Percentiles rank a stretch among this genome's conserved stretches.
Conservation (phyloP, 139 green algal genomes). For the Tetradesmus obliquus region DNA sequence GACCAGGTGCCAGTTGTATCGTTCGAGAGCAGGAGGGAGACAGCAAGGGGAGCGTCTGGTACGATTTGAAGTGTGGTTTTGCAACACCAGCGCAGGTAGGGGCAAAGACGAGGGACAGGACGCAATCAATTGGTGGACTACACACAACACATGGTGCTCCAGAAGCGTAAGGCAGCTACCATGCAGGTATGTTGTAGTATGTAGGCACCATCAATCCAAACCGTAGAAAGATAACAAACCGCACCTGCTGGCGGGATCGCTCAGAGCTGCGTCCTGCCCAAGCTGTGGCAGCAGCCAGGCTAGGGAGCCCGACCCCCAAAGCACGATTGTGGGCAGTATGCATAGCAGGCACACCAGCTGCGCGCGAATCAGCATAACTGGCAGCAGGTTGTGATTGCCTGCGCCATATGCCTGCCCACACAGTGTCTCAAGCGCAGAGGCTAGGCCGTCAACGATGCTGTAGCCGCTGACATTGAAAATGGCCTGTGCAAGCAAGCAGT, state of each 20-base stretch:
- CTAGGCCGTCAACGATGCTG: slow-evolving; percentile 25
- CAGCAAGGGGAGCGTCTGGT: neutral
- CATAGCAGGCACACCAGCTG: slow-evolving; percentile 37
- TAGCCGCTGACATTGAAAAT: slow-evolving; percentile 33
- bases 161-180: too few species aligned
- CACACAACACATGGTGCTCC: neutral
- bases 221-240: neutral
- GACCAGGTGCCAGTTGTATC: too few species aligned
- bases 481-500: neutral
- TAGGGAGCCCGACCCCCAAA: neutral
- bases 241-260: slow-evolving; percentile 6
- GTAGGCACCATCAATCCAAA: too few species aligned
- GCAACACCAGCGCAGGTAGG: neutral
- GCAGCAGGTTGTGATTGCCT: neutral
- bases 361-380: slow-evolving; percentile 12
- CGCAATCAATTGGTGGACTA: too few species aligned
- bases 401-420: slow-evolving; percentile 33
- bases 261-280: slow-evolving; percentile 2
- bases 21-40: neutral
- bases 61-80: too few species aligned
- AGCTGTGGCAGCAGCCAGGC: neutral
- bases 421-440: slow-evolving; percentile 24
- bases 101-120: too few species aligned
- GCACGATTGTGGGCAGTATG: neutral
- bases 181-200: too few species aligned